A percentile compares a stretch with the other conserved stretches of the same genome.
Evolutionary conservation across 129 eudicot genomes (phyloP).

Genomic region (Pittosporum tobira): DNA sequence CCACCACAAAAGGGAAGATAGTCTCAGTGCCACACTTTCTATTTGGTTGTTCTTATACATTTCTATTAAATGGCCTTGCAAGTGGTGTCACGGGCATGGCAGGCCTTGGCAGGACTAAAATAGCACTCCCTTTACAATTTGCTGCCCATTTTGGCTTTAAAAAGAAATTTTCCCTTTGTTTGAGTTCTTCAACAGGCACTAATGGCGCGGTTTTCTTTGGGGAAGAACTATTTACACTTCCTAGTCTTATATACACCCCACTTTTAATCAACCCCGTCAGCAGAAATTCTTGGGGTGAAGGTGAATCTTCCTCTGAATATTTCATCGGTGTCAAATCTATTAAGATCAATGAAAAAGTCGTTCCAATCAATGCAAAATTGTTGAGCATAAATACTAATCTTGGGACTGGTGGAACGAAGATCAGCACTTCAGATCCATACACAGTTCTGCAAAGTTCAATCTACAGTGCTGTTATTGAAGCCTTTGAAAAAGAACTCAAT

Average conservation of each 20-base stretch:
- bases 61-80: slow-evolving; percentile 21
- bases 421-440: slow-evolving; percentile 38
- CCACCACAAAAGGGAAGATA: slow-evolving; percentile 10
- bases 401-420: slow-evolving; percentile 42
- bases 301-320: slow-evolving; percentile 14
- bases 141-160: slow-evolving; percentile 18
- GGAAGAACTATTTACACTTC: too few species aligned
- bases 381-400: slow-evolving; percentile 1
- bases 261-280: slow-evolving; percentile 15
- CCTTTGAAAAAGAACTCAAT: slow-evolving; percentile 14
- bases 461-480: slow-evolving; percentile 17
- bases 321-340: slow-evolving; percentile 25
- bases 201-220: too few species aligned
- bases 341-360: slow-evolving; percentile 5
- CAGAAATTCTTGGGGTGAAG: neutral
- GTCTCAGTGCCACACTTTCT: slow-evolving; percentile 4
- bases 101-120: slow-evolving; percentile 30
- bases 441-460: slow-evolving; percentile 33
- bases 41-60: slow-evolving; percentile 16
- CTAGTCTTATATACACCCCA: slow-evolving; percentile 3
- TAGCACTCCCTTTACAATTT: slow-evolving; percentile 28
- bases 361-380: neutral
- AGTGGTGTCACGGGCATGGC: slow-evolving; percentile 31
- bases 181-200: slow-evolving; percentile 11
- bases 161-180: slow-evolving; percentile 28